Percentiles rank a stretch among this genome's conserved stretches.
These are phyloP conservation scores for Aspergillus panamensis DNA, from an alignment of 495 filamentous ascomycete species.

Conservation along the genomic window DNA sequence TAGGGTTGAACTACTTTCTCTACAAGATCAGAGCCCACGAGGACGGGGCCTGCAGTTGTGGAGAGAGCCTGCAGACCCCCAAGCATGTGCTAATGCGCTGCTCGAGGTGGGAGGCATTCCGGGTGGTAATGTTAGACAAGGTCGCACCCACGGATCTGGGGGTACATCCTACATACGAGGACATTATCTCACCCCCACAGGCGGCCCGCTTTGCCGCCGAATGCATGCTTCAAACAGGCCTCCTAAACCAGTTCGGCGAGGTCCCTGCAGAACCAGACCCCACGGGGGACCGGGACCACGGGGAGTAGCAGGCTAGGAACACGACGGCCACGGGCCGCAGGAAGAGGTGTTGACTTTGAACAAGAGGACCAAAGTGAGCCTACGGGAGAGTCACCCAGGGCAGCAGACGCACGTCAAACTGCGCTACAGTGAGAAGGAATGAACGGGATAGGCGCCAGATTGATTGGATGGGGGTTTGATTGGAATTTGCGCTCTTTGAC, in stretches of 20 bases:
- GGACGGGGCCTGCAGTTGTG: slow-evolving; percentile 22
- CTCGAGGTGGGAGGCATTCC: not conserved
- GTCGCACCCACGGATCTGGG: not conserved
- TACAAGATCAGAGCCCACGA: slow-evolving; percentile 24
- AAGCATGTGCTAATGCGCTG: slow-evolving; percentile 27
- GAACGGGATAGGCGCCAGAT: too few species aligned
- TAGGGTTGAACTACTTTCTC: slow-evolving; percentile 27
- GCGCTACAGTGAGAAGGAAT: too few species aligned
- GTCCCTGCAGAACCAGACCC: not conserved
- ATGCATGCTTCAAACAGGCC: slow-evolving; percentile 12
- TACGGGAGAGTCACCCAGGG: too few species aligned
- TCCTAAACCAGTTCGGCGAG: slow-evolving; percentile 1
- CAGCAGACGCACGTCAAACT: too few species aligned
- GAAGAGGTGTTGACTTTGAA: too few species aligned
- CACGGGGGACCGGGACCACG: not conserved
- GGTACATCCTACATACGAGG: not conserved
- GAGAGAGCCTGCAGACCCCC: slow-evolving; percentile 18
- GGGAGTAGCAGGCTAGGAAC: too few species aligned
- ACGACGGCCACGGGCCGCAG: too few species aligned
- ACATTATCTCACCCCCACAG: not conserved
- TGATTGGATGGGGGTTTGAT: too few species aligned
- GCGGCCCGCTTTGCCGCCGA: slow-evolving; percentile 10
- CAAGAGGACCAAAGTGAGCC: too few species aligned
- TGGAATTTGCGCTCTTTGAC: too few species aligned
- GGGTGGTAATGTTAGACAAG: not conserved